A percentile compares a stretch with the other conserved stretches of the same genome.
These are phyloP conservation scores for Smallanthus sonchifolius DNA, from an alignment of 129 eudicot genomes.

Conservation along the genomic window DNA sequence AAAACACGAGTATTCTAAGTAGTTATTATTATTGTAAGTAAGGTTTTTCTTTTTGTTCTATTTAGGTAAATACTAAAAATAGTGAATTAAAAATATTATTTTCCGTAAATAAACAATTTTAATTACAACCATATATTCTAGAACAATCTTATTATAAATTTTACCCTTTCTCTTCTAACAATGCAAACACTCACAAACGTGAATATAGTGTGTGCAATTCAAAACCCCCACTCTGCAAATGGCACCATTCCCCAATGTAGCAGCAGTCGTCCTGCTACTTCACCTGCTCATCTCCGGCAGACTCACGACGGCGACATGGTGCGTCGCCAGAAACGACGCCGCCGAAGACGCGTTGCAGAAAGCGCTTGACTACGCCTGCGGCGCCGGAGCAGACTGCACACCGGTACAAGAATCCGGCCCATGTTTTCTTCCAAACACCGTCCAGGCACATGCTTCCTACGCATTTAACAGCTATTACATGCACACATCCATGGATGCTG, in stretches of 20 bases:
- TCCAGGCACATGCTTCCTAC: constrained; percentile 71
- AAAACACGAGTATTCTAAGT: no score
- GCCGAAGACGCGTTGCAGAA: constrained; percentile 27
- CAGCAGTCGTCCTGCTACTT: background rate
- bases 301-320: constrained; percentile 24
- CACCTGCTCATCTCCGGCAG: constrained; percentile 4
- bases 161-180: background rate
- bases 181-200: background rate
- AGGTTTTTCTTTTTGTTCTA: no score
- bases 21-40: no score
- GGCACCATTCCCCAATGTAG: constrained; percentile 13
- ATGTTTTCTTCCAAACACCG: constrained; percentile 54
- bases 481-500: constrained; percentile 40
- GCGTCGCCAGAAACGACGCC: constrained; percentile 32
- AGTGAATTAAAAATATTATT: no score
- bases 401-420: constrained; percentile 50
- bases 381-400: constrained; percentile 67
- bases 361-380: constrained; percentile 73
- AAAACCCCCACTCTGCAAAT: constrained; percentile 9
- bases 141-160: no score
- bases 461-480: constrained; percentile 74
- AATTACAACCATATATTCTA: background rate
- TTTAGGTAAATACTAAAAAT: no score
- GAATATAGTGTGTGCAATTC: constrained; percentile 1
- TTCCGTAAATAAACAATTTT: no score